Evolutionary conservation across 371 early-diverging fungal species (phyloP).

Genomic region (Pancytospora epiphaga): DNA sequence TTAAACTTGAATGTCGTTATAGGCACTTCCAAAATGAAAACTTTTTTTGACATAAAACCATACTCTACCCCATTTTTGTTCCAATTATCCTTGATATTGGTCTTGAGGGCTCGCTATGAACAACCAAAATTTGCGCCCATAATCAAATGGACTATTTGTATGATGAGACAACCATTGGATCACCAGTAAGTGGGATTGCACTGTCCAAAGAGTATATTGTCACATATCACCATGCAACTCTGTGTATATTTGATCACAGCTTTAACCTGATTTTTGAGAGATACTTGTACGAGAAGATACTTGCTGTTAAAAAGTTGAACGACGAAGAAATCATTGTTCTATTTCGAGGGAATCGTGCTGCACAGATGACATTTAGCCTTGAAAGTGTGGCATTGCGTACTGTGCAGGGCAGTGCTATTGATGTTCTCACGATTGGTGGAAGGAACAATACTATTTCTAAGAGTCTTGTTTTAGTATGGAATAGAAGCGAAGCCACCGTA

Average conservation of each 20-base stretch:
- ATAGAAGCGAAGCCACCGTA: not conserved
- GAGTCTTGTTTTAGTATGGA: not conserved
- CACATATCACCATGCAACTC: conserved; percentile 6
- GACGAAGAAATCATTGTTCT: conserved; percentile 1
- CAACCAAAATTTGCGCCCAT: not conserved
- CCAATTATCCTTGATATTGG: too few species aligned
- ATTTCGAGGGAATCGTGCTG: not conserved
- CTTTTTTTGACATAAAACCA: too few species aligned
- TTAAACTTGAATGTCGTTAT: too few species aligned
- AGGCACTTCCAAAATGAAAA: too few species aligned
- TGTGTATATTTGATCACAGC: not conserved
- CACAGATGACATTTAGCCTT: not conserved
- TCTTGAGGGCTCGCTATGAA: too few species aligned
- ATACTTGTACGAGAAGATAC: conserved; percentile 8
- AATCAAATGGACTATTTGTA: conserved; percentile 16
- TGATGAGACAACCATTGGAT: not conserved
- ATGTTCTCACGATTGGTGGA: not conserved
- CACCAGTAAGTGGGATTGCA: not conserved
- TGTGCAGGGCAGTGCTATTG: not conserved
- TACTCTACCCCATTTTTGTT: too few species aligned
- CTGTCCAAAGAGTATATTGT: not conserved
- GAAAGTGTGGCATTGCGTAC: not conserved
- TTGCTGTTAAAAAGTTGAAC: not conserved
- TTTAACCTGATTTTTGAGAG: not conserved
- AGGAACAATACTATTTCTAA: not conserved